A percentile compares a stretch with the other conserved stretches of the same genome.
Conservation (phyloP, 345 rosid species). For the Eucalyptus cloeziana region DNA sequence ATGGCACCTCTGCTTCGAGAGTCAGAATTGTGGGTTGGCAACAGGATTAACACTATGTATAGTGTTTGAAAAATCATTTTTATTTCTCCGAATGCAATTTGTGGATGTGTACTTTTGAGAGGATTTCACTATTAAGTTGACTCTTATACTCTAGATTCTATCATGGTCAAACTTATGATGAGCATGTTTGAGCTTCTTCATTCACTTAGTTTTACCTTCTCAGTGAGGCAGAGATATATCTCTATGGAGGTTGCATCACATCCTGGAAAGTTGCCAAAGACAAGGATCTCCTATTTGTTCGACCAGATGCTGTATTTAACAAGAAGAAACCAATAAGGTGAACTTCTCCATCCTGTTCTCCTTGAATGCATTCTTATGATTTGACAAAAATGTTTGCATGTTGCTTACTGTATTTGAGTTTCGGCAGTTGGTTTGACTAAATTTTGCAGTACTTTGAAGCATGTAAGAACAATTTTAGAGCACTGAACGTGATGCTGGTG, state of each 20-base stretch:
- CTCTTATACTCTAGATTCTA: not conserved
- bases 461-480: not conserved
- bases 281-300: constrained; percentile 74
- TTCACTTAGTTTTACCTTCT: not conserved
- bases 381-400: not conserved
- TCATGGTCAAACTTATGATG: not conserved
- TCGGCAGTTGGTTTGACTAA: not conserved
- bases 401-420: not conserved
- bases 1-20: not conserved
- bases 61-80: not conserved
- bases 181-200: not conserved
- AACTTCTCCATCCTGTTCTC: not conserved
- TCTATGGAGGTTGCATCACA: constrained; percentile 82
- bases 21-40: not conserved
- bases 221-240: constrained; percentile 87
- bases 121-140: not conserved
- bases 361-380: not conserved
- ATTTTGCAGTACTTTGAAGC: not conserved
- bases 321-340: constrained; percentile 89
- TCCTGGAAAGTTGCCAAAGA: constrained; percentile 80
- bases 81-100: not conserved
- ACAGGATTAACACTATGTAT: not conserved
- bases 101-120: not conserved
- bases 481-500: not conserved
- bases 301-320: constrained; percentile 96